A percentile compares a stretch with the other conserved stretches of the same genome.
These are phyloP conservation scores for Herpetospermum pedunculosum DNA, from an alignment of 306 rosid genomes.

Conservation along the genomic window DNA sequence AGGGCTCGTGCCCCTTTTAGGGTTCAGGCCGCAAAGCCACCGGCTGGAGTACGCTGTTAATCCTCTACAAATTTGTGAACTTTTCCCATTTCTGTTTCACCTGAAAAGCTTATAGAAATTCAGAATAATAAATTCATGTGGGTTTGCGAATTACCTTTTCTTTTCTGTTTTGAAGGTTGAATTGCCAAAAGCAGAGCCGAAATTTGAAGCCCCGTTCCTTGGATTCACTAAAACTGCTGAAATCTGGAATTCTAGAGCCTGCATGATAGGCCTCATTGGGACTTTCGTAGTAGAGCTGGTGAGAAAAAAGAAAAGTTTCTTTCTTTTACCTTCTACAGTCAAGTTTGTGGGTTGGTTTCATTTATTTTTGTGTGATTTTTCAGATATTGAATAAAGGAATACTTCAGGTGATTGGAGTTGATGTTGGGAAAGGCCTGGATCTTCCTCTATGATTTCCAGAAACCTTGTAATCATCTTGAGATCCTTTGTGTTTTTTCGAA, in stretches of 20 bases:
- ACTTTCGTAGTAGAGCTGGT: slow-evolving; percentile 68
- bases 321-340: neutral
- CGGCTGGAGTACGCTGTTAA: slow-evolving; percentile 49
- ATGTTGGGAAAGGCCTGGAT: slow-evolving; percentile 85
- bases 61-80: neutral
- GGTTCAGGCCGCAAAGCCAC: slow-evolving; percentile 59
- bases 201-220: slow-evolving; percentile 54
- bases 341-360: neutral
- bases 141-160: neutral
- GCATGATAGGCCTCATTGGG: slow-evolving; percentile 90
- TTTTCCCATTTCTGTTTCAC: neutral
- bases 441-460: slow-evolving; percentile 48
- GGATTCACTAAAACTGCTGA: slow-evolving; percentile 92
- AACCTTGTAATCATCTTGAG: neutral
- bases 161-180: slow-evolving; percentile 42
- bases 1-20: slow-evolving; percentile 23
- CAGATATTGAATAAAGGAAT: slow-evolving; percentile 80
- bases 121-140: neutral
- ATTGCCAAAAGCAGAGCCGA: slow-evolving; percentile 67
- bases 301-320: slow-evolving; percentile 8
- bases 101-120: neutral
- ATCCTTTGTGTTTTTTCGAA: neutral
- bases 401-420: slow-evolving; percentile 79
- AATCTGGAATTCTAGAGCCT: slow-evolving; percentile 89
- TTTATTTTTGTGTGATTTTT: slow-evolving; percentile 8